A percentile compares a stretch with the other conserved stretches of the same genome.
These are phyloP conservation scores for Delitschia confertaspora DNA, from an alignment of 495 filamentous ascomycete species.

Conservation along the genomic window DNA sequence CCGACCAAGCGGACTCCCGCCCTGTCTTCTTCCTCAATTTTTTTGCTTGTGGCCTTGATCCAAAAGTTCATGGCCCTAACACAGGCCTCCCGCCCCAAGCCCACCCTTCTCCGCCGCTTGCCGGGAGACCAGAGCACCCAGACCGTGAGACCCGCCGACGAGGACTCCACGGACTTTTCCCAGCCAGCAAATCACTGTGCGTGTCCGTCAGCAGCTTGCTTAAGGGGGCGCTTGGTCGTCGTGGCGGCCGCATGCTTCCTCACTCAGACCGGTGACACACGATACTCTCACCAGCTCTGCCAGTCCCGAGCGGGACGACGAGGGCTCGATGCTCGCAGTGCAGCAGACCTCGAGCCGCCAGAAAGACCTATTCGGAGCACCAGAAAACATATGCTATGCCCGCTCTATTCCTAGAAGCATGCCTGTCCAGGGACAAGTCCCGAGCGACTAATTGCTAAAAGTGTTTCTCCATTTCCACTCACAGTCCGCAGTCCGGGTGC, in stretches of 20 bases:
- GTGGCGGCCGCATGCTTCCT: conserved; percentile 15
- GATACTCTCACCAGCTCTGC: neutral
- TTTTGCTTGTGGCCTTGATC: no score
- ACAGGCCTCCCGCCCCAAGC: no score
- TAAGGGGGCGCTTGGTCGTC: conserved; percentile 4
- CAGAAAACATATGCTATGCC: neutral
- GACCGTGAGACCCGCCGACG: conserved; percentile 5
- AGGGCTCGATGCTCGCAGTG: conserved; percentile 19
- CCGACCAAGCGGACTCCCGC: no score
- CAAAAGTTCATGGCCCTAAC: no score
- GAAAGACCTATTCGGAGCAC: neutral
- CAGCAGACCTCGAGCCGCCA: conserved; percentile 6
- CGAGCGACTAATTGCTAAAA: no score
- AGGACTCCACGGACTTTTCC: neutral
- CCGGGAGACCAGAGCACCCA: neutral
- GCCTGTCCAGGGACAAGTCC: neutral
- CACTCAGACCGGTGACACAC: conserved; percentile 1
- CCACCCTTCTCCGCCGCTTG: neutral
- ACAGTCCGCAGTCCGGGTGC: no score
- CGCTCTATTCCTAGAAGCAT: neutral
- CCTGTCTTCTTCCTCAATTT: no score
- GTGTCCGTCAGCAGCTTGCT: no score
- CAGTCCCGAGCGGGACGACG: neutral
- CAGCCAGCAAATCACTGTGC: neutral
- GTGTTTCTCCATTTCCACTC: no score